Evolutionary conservation across 164 flowering plant genomes (phyloP).

Genomic region (Macadamia tetraphylla): DNA sequence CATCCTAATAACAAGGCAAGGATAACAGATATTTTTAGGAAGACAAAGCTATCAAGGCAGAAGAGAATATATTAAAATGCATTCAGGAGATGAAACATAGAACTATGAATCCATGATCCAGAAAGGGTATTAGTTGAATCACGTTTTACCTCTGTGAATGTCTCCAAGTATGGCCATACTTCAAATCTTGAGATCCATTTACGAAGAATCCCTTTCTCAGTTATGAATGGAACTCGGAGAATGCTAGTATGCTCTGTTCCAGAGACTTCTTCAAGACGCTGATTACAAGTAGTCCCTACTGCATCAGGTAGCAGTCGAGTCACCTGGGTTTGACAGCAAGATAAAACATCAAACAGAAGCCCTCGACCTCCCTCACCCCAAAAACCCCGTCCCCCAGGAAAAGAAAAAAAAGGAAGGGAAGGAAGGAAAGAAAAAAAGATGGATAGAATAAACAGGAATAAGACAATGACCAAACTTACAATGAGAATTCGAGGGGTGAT

Average conservation of each 20-base stretch:
- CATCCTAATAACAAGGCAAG: constrained; percentile 27
- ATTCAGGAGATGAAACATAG: too few relatives aligned
- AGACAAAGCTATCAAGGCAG: constrained; percentile 14
- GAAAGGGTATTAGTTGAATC: too few relatives aligned
- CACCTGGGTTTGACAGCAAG: constrained; percentile 7
- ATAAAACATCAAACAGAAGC: too few relatives aligned
- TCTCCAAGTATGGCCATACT: not conserved
- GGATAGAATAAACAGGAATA: not conserved
- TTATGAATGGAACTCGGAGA: constrained; percentile 18
- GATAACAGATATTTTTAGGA: not conserved
- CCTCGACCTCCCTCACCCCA: too few relatives aligned
- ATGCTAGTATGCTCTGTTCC: constrained; percentile 19
- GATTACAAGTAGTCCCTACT: constrained; percentile 21
- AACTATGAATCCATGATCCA: too few relatives aligned
- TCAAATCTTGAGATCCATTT: constrained; percentile 26
- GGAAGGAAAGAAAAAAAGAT: too few relatives aligned
- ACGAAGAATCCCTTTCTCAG: constrained; percentile 14
- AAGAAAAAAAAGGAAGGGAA: too few relatives aligned
- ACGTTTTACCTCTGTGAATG: too few relatives aligned
- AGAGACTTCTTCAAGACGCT: constrained; percentile 12
- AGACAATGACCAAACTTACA: constrained; percentile 11
- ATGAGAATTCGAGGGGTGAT: constrained; percentile 29
- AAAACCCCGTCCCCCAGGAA: too few relatives aligned
- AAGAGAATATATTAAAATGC: constrained; percentile 6
- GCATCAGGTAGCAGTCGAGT: constrained; percentile 23